Base-by-base conservation (phyloP, 208 protist species). In the Wallacemonas collosoma region DNA sequence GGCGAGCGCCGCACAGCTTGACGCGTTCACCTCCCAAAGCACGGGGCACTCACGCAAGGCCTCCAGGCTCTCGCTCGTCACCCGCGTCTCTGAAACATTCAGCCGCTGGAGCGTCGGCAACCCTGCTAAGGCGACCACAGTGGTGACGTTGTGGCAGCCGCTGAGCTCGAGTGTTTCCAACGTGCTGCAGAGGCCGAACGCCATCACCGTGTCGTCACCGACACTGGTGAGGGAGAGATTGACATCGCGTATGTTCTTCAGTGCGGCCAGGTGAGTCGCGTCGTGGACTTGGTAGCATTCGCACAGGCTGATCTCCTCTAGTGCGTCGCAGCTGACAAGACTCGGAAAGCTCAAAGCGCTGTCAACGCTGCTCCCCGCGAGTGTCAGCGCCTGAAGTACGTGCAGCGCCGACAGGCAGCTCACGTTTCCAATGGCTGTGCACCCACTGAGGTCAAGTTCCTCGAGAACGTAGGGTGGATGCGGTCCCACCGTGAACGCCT, bases 231-330 rank as follows among this genome's bases (percentile, higher is more conserved):
- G 50, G 39, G 72, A 72, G 9, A 82, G 73, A 63, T 83, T 57
- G 39, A 87, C 61, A 48, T 70, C 71, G 17, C 77, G 73, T 47
- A 82, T 74, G 36, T 47, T 47, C 35, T 62, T 70, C 2, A 87
- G 62, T 48, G 71, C 40, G 43, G 75, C 73, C 43, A 87, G 41
- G 12, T 70, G 67, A 8, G 66, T 73, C 50, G 80, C 69, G 60
- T 80, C 77, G 43, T n/a, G 38, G 54, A 89, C 75, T 36, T 70
- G 76, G 58, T 68, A 67, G 60, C 80, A 81, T 44, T 76, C 71
- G 26, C 67, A 68, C 35, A 84, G 73, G 47, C 64, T 75, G 41
- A 84, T 62, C 14, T 56, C 44, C 63, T 75, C 38, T 45, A 78
- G 57, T 47, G 64, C 17, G 56, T 60, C 41, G 40, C 47, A 68